These are phyloP conservation scores for Lachnellula hyalina DNA, from an alignment of 2,329 filamentous ascomycete genomes.

Conservation along the genomic window DNA sequence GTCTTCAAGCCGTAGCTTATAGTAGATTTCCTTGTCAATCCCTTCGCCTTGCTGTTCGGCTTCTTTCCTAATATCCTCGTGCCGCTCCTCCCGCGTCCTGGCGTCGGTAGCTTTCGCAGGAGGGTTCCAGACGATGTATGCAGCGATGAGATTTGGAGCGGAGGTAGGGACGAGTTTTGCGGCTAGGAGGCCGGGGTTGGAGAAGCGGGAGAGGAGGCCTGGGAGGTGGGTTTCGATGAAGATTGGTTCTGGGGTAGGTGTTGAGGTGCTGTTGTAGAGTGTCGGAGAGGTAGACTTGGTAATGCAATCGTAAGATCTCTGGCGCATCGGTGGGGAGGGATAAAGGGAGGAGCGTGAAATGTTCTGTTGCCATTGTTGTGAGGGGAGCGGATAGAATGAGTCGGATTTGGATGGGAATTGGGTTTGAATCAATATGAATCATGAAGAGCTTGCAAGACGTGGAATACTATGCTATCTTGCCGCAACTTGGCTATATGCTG, in stretches of 20 bases:
- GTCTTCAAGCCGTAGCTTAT: not conserved
- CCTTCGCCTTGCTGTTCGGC: not conserved
- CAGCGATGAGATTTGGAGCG: not conserved
- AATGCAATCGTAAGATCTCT: constrained; percentile 2
- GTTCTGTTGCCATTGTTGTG: not conserved
- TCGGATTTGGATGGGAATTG: not conserved
- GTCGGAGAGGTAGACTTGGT: constrained; percentile 4
- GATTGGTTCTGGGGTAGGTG: not conserved
- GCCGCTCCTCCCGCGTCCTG: not conserved
- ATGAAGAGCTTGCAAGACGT: not conserved
- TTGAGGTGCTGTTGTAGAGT: not conserved
- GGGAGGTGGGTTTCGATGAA: not conserved
- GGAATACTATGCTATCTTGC: not conserved
- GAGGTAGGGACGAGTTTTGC: not conserved
- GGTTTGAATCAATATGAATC: not conserved
- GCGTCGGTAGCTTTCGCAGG: not conserved
- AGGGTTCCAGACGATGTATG: not conserved
- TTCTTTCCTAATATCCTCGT: not conserved
- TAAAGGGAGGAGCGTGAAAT: constrained; percentile 1
- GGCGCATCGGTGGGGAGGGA: not conserved
- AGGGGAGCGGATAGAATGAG: too few relatives aligned
- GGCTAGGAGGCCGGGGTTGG: not conserved
- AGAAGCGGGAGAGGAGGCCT: not conserved
- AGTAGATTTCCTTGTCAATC: not conserved
- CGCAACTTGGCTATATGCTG: not conserved